Percentiles rank a stretch among this genome's conserved stretches.
Conservation (phyloP, 2,329 filamentous ascomycete species). For the Xylariaceae sp. region DNA sequence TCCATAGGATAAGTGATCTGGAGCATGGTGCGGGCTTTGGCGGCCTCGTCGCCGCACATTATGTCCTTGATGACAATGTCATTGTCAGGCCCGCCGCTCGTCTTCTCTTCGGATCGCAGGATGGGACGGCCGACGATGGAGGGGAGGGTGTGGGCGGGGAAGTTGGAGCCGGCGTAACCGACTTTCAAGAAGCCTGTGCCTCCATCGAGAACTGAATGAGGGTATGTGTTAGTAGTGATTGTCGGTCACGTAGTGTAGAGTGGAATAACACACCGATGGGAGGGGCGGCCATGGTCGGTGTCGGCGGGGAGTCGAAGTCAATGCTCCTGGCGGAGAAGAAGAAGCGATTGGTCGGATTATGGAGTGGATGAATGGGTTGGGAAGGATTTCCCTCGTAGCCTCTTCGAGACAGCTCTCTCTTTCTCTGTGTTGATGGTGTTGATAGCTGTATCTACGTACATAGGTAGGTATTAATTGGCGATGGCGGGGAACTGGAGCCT, state of each 20-base stretch:
- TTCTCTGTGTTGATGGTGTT: too few relatives aligned
- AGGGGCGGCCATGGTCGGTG: constrained; percentile 45
- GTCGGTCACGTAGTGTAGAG: too few relatives aligned
- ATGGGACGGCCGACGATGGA: constrained; percentile 98
- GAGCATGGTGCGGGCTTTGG: constrained; percentile 91
- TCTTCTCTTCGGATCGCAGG: constrained; percentile 88
- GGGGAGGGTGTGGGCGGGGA: constrained; percentile 97
- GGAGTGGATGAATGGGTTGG: too few relatives aligned
- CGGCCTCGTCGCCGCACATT: constrained; percentile 98
- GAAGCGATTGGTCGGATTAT: too few relatives aligned
- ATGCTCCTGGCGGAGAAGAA: too few relatives aligned
- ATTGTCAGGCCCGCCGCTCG: constrained; percentile 53
- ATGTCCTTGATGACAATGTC: constrained; percentile 89
- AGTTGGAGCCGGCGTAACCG: constrained; percentile 98
- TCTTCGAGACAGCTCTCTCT: too few relatives aligned
- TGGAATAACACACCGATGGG: constrained; percentile 48
- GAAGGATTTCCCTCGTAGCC: too few relatives aligned
- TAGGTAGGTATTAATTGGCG: too few relatives aligned
- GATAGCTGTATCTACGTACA: too few relatives aligned
- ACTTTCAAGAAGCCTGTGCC: constrained; percentile 99
- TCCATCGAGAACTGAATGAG: constrained; percentile 83
- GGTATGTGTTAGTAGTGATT: constrained; percentile 21
- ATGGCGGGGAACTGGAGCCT: constrained; percentile 12
- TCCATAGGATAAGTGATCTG: constrained; percentile 99
- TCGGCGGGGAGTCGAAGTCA: too few relatives aligned